Evolutionary conservation across 495 filamentous ascomycete genomes (phyloP).

Genomic region (Patellaria atrata): DNA sequence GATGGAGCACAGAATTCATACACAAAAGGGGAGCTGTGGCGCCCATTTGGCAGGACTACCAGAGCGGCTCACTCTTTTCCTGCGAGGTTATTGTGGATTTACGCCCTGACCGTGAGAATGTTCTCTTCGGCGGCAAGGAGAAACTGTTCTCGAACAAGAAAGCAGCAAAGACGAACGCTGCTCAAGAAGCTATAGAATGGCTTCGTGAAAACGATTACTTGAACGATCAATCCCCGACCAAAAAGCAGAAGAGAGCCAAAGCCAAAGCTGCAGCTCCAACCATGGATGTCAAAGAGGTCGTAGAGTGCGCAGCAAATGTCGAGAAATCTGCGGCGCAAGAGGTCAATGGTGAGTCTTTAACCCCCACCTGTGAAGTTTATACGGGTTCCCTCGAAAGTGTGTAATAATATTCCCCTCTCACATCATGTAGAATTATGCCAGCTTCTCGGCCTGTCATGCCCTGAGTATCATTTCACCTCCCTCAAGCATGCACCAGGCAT

Average conservation of each 20-base stretch:
- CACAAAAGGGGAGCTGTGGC: background rate
- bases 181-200: constrained; percentile 19
- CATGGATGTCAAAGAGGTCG: background rate
- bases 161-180: constrained; percentile 18
- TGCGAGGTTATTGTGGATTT: constrained; percentile 11
- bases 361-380: background rate
- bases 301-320: background rate
- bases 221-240: constrained; percentile 4
- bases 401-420: background rate
- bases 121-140: constrained; percentile 15
- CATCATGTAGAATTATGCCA: background rate
- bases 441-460: background rate
- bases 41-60: constrained; percentile 12
- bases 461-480: background rate
- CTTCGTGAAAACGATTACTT: constrained; percentile 14
- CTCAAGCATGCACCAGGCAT: constrained; percentile 8
- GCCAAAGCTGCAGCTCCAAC: background rate
- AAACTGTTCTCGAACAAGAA: constrained; percentile 13
- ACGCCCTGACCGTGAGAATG: too few relatives aligned
- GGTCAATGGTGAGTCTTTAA: background rate
- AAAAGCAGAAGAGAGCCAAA: constrained; percentile 12
- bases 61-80: constrained; percentile 9
- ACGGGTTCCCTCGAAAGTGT: background rate
- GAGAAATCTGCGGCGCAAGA: background rate
- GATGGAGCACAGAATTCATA: constrained; percentile 14